Percentiles rank a stretch among this genome's conserved stretches.
These are phyloP conservation scores for Cryoendolithus antarcticus DNA, from an alignment of 2,329 filamentous ascomycete genomes.

Conservation along the genomic window DNA sequence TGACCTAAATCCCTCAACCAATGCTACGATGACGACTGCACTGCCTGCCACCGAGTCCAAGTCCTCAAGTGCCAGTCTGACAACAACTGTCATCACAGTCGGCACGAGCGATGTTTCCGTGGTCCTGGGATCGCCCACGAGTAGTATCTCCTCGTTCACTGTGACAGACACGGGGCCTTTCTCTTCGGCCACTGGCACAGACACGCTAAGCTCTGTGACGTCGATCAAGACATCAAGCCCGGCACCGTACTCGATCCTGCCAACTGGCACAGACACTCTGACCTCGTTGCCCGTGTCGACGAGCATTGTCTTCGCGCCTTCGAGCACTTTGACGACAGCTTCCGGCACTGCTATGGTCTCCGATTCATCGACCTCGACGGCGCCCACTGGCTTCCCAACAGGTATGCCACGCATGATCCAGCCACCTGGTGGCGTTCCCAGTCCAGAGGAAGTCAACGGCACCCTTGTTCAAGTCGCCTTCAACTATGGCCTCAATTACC, in stretches of 20 bases:
- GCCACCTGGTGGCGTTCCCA: constrained; percentile 48
- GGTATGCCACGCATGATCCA: constrained; percentile 63
- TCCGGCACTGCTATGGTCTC: constrained; percentile 7
- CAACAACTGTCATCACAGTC: too few species aligned
- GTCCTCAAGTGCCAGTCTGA: too few species aligned
- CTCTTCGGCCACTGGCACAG: too few species aligned
- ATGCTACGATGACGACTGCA: neutral
- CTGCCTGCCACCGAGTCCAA: neutral
- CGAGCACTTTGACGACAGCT: constrained; percentile 14
- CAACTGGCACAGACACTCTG: constrained; percentile 34
- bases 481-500: constrained; percentile 66
- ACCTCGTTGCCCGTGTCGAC: constrained; percentile 43
- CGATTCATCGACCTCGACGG: constrained; percentile 31
- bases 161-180: too few species aligned
- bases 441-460: constrained; percentile 39
- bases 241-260: constrained; percentile 28
- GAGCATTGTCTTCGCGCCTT: constrained; percentile 48
- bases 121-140: too few species aligned
- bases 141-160: too few species aligned
- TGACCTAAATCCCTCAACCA: neutral
- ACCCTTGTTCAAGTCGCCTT: constrained; percentile 77
- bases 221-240: constrained; percentile 13
- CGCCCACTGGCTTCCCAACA: constrained; percentile 46
- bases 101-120: too few species aligned
- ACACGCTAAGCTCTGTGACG: too few species aligned